Percentiles rank a stretch among this genome's conserved stretches.
Evolutionary conservation across 805 yeast genomes (phyloP).

Genomic region (Pichia heedii): DNA sequence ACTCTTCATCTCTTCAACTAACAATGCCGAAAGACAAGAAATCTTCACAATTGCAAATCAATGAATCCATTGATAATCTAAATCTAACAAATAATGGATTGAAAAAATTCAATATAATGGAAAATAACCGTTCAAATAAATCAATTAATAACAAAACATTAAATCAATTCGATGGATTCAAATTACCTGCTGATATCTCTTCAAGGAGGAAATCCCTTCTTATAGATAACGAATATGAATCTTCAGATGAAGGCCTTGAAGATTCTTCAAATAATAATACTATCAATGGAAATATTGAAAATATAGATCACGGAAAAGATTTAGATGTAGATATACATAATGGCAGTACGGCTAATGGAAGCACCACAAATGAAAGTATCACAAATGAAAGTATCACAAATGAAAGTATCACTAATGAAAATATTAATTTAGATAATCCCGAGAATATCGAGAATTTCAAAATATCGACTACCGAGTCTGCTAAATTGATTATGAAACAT

Average conservation of each 20-base stretch:
- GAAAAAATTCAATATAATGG: conserved; percentile 3
- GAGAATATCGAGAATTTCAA: neutral
- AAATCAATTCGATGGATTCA: neutral
- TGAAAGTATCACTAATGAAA: neutral
- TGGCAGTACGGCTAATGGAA: neutral
- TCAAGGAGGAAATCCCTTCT: neutral
- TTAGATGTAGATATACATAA: no score
- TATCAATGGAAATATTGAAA: no score
- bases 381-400: neutral
- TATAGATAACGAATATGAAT: neutral
- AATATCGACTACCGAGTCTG: neutral
- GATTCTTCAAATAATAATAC: no score
- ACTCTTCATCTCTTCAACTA: no score
- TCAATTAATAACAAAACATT: no score
- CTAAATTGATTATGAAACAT: neutral
- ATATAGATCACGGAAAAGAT: no score
- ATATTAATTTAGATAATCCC: neutral
- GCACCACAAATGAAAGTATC: neutral
- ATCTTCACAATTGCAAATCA: no score
- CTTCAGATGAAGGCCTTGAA: neutral
- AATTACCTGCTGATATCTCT: neutral
- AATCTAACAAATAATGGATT: conserved; percentile 1
- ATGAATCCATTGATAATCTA: conserved; percentile 1
- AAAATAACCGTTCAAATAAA: no score
- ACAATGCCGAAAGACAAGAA: no score